Conservation (phyloP, 1,284 basidiomycete genomes). For the Fomitopsis palustris region DNA sequence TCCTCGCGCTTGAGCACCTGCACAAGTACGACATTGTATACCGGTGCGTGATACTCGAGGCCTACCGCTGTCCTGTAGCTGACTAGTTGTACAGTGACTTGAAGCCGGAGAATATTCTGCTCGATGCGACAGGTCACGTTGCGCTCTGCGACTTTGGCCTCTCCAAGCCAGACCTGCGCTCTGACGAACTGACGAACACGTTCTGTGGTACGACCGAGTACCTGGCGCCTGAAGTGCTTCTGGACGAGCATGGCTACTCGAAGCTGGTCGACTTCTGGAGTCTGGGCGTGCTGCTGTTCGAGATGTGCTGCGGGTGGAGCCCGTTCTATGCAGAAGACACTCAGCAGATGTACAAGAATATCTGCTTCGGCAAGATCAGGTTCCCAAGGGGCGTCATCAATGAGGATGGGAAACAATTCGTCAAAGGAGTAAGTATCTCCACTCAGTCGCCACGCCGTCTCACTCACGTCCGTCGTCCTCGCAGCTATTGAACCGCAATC, state of each 20-base stretch:
- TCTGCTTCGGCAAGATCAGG: conserved; percentile 98
- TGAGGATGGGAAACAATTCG: conserved; percentile 99
- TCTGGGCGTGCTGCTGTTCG: conserved; percentile 86
- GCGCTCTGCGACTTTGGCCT: conserved; percentile 97
- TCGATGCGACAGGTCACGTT: conserved; percentile 96
- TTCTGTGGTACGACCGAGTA: conserved; percentile 98
- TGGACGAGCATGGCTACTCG: conserved; percentile 98
- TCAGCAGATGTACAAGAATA: conserved; percentile 99
- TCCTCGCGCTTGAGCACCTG: conserved; percentile 91
- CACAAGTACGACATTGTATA: conserved; percentile 99
- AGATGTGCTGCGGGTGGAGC: conserved; percentile 99
- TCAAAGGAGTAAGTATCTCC: conserved; percentile 81
- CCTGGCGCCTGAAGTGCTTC: conserved; percentile 96
- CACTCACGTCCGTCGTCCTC: conserved; percentile 3
- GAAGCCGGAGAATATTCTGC: conserved; percentile 96
- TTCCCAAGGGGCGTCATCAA: conserved; percentile 97
- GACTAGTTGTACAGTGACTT: conserved; percentile 60
- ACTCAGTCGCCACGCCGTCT: conserved; percentile 9
- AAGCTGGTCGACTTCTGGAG: conserved; percentile 99
- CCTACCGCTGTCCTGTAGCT: not conserved
- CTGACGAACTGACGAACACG: conserved; percentile 95
- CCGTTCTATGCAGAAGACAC: conserved; percentile 99
- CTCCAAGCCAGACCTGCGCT: conserved; percentile 91
- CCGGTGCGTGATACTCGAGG: conserved; percentile 49
- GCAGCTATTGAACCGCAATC: conserved; percentile 96